These are phyloP conservation scores for Fusarium sp. DNA, from an alignment of 2,329 filamentous ascomycete genomes.

Conservation along the genomic window DNA sequence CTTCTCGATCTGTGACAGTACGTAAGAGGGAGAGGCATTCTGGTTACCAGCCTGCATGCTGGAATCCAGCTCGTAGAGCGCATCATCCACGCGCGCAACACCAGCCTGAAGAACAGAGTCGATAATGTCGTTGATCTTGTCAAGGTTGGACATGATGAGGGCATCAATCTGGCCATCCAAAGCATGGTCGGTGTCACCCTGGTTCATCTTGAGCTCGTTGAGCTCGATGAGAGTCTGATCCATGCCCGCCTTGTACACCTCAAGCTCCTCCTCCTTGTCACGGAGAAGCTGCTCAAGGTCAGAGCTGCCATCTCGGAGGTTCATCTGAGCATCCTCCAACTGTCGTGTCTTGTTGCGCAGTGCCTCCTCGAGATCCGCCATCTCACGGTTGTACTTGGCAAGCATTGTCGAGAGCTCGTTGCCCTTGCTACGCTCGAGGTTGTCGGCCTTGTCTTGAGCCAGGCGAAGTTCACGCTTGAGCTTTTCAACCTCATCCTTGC, in stretches of 20 bases:
- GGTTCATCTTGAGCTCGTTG: slow-evolving; percentile 83
- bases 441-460: slow-evolving; percentile 91
- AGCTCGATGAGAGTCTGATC: slow-evolving; percentile 94
- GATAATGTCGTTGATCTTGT: slow-evolving; percentile 97
- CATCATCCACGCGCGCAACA: slow-evolving; percentile 93
- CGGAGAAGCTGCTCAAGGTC: slow-evolving; percentile 87
- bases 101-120: slow-evolving; percentile 95
- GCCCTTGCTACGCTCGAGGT: slow-evolving; percentile 91
- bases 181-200: slow-evolving; percentile 80
- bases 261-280: slow-evolving; percentile 97
- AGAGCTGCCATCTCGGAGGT: slow-evolving; percentile 81
- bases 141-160: slow-evolving; percentile 84
- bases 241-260: slow-evolving; percentile 98
- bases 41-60: slow-evolving; percentile 99
- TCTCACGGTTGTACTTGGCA: slow-evolving; percentile 95
- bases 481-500: slow-evolving; percentile 95
- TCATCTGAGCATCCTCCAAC: slow-evolving; percentile 84
- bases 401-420: slow-evolving; percentile 95
- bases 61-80: slow-evolving; percentile 95
- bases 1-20: slow-evolving; percentile 97
- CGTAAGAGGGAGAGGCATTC: slow-evolving; percentile 93
- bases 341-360: slow-evolving; percentile 87
- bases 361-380: slow-evolving; percentile 95
- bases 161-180: slow-evolving; percentile 93
- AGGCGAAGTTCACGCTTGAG: slow-evolving; percentile 92